Evolutionary conservation across 2,329 filamentous ascomycete species (phyloP).

Genomic region (Phaeomoniella chlamydospora): DNA sequence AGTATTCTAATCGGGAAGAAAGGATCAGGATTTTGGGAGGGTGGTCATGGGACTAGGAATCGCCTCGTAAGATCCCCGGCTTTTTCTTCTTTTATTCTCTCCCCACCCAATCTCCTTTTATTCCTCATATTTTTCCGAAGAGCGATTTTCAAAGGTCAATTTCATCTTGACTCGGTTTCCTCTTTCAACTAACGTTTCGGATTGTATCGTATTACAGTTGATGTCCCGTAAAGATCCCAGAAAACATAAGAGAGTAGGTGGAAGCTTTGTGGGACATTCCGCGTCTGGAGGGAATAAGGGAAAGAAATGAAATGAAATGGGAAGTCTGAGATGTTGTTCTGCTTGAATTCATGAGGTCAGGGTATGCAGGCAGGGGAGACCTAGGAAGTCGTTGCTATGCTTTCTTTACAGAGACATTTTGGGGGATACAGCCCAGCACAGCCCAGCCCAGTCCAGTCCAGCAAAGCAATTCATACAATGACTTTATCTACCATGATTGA

Average conservation of each 20-base stretch:
- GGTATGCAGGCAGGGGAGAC: too few relatives aligned
- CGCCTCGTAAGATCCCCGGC: constrained; percentile 55
- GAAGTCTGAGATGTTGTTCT: too few relatives aligned
- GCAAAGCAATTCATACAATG: too few relatives aligned
- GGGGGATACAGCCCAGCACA: too few relatives aligned
- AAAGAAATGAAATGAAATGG: too few relatives aligned
- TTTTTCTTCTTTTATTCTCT: too few relatives aligned
- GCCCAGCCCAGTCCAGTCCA: too few relatives aligned
- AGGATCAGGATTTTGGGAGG: constrained; percentile 67
- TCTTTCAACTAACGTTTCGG: constrained; percentile 3
- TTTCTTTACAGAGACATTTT: too few relatives aligned
- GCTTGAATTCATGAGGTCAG: too few relatives aligned
- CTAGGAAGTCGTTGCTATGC: too few relatives aligned
- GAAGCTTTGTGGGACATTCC: constrained; percentile 8
- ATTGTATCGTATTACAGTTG: background rate
- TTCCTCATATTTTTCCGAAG: background rate
- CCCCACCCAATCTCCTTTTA: constrained; percentile 32
- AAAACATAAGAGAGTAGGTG: constrained; percentile 52
- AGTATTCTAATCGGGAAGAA: constrained; percentile 54
- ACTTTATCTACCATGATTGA: too few relatives aligned
- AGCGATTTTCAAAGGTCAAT: background rate
- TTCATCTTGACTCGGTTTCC: background rate
- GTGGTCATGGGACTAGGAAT: constrained; percentile 68
- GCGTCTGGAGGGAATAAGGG: too few relatives aligned
- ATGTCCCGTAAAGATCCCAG: constrained; percentile 39